Conservation (phyloP, 179 eudicot species). For the Beta lomatogona region DNA sequence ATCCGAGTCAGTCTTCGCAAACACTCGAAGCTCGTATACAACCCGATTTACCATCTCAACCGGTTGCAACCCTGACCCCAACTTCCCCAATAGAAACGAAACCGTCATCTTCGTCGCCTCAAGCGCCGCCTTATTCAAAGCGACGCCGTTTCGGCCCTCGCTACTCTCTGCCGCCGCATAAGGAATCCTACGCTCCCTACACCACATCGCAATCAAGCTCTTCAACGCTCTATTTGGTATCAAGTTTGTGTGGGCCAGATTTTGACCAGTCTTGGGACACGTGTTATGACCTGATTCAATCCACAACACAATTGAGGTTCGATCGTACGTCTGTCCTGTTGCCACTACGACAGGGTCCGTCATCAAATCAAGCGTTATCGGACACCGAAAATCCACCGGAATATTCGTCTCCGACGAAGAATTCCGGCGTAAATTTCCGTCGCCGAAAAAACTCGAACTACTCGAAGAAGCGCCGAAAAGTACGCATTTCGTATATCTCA, state of each 20-base stretch:
- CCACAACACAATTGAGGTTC: slow-evolving; percentile 64
- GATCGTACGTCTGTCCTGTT: slow-evolving; percentile 89
- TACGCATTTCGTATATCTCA: slow-evolving; percentile 81
- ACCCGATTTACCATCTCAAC: slow-evolving; percentile 43
- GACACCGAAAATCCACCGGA: slow-evolving; percentile 83
- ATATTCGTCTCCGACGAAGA: slow-evolving; percentile 47
- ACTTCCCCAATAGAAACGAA: slow-evolving; percentile 56
- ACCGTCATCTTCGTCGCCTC: slow-evolving; percentile 91
- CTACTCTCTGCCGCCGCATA: slow-evolving; percentile 46
- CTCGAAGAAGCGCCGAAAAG: slow-evolving; percentile 52
- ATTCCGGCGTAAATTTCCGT: slow-evolving; percentile 36
- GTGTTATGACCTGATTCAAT: slow-evolving; percentile 85
- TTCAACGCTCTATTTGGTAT: slow-evolving; percentile 72
- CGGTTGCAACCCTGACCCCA: slow-evolving; percentile 28
- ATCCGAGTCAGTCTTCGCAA: slow-evolving; percentile 73
- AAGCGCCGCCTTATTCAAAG: slow-evolving; percentile 56
- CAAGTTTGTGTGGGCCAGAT: slow-evolving; percentile 52
- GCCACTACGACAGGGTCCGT: slow-evolving; percentile 84
- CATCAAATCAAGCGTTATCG: slow-evolving; percentile 80
- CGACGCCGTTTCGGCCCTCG: slow-evolving; percentile 38
- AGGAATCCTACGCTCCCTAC: slow-evolving; percentile 71
- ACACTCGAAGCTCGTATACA: slow-evolving; percentile 78
- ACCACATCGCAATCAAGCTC: slow-evolving; percentile 82
- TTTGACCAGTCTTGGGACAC: slow-evolving; percentile 89
- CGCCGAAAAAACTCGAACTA: slow-evolving; percentile 26